phyloP scores from a whole-genome alignment of 2,329 filamentous ascomycete genomes.

The Dactylellina sp. region DNA sequence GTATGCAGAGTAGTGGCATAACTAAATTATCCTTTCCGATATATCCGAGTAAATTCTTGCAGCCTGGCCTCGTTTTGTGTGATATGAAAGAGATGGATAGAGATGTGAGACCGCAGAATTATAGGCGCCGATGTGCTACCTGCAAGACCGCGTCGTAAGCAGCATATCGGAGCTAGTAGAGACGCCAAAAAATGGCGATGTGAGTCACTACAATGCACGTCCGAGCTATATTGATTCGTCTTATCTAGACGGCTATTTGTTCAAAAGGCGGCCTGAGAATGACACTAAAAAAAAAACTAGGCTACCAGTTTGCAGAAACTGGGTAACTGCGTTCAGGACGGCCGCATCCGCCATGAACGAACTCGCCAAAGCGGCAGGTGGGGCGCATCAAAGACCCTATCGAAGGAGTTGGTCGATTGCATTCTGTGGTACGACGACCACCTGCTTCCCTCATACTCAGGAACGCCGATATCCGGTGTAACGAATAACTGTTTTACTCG shows the following conservation, averaged over 20 bases:
- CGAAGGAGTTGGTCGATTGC: not conserved
- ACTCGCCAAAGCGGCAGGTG: constrained; percentile 54
- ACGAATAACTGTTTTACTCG: not conserved
- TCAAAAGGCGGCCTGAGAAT: not conserved
- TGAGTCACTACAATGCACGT: constrained; percentile 20
- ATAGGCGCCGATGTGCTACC: constrained; percentile 12
- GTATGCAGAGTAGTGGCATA: not conserved
- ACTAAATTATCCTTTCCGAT: not conserved
- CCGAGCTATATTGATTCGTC: constrained; percentile 7
- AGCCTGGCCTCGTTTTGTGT: not conserved
- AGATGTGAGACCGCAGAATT: not conserved
- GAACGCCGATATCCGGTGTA: constrained; percentile 11
- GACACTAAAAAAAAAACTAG: constrained; percentile 37
- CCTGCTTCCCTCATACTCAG: not conserved
- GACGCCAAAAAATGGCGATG: constrained; percentile 1
- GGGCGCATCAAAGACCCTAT: constrained; percentile 22
- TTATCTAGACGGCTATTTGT: not conserved
- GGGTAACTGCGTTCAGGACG: constrained; percentile 42
- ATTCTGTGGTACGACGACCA: constrained; percentile 14
- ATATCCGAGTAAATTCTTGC: not conserved
- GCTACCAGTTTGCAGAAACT: constrained; percentile 33
- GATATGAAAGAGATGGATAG: not conserved
- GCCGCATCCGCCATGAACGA: constrained; percentile 26
- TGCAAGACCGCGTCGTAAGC: no score
- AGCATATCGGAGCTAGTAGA: constrained; percentile 17